These are phyloP conservation scores for Leccinum rimulosum DNA, from an alignment of 768 basidiomycete species.

Conservation along the genomic window DNA sequence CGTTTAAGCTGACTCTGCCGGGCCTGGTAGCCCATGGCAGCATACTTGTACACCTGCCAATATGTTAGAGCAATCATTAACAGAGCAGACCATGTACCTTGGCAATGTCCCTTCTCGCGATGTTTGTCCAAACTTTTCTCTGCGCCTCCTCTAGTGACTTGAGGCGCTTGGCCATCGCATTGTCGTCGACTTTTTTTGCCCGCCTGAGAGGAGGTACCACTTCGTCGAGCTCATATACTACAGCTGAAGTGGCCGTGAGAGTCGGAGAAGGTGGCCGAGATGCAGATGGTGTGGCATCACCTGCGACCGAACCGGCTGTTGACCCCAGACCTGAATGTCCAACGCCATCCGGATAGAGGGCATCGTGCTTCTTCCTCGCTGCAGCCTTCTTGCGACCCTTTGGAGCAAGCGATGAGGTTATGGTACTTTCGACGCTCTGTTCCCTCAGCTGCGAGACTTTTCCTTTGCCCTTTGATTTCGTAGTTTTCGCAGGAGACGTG, in stretches of 20 bases:
- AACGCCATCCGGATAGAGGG: conserved; percentile 49
- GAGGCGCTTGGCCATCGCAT: conserved; percentile 68
- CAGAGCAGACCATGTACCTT: conserved; percentile 47
- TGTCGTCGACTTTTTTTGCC: conserved; percentile 76
- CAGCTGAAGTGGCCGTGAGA: conserved; percentile 48
- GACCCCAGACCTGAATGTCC: conserved; percentile 49
- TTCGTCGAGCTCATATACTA: conserved; percentile 74
- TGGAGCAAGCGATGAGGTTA: conserved; percentile 38
- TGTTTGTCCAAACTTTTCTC: conserved; percentile 86
- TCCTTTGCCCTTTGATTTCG: conserved; percentile 50
- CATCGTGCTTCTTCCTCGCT: conserved; percentile 56
- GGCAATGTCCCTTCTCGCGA: conserved; percentile 78
- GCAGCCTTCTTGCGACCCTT: conserved; percentile 57
- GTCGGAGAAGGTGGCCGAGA: conserved; percentile 74
- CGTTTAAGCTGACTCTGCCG: conserved; percentile 72
- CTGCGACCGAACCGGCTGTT: conserved; percentile 47
- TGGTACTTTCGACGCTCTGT: conserved; percentile 55
- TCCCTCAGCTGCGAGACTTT: conserved; percentile 50
- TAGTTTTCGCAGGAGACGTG: conserved; percentile 34
- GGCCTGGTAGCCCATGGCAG: conserved; percentile 61
- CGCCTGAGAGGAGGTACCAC: conserved; percentile 66
- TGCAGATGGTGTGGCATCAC: conserved; percentile 67
- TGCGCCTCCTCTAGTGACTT: conserved; percentile 81
- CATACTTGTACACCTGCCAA: conserved; percentile 75
- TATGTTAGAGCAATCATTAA: conserved; percentile 6